Percentiles rank a stretch among this genome's conserved stretches.
Evolutionary conservation across 1,284 basidiomycete species (phyloP).

Genomic region (Hymenochaete sp.): DNA sequence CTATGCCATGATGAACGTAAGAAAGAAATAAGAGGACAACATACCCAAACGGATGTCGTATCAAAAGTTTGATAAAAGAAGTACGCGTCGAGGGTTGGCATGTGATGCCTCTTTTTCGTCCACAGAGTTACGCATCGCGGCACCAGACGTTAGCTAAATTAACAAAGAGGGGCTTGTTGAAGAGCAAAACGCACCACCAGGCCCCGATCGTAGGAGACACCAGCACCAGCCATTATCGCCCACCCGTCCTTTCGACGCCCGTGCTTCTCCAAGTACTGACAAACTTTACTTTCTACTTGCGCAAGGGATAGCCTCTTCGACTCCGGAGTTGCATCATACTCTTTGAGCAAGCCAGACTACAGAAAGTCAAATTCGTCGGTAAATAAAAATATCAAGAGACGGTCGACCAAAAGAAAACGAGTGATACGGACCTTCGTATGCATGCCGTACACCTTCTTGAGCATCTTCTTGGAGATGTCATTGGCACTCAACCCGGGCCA

Average conservation of each 20-base stretch:
- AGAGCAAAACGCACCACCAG: constrained; percentile 10
- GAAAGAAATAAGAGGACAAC: too few relatives aligned
- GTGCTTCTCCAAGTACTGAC: constrained; percentile 8
- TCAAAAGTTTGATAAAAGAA: constrained; percentile 15
- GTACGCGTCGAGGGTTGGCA: constrained; percentile 14
- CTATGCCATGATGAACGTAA: too few relatives aligned
- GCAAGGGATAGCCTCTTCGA: constrained; percentile 6
- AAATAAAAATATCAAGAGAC: background rate
- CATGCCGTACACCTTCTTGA: constrained; percentile 11
- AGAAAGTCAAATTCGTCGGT: background rate
- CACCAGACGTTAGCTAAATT: background rate
- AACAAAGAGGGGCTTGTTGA: background rate
- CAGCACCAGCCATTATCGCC: constrained; percentile 15
- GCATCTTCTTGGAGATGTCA: constrained; percentile 9
- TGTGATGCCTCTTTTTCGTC: constrained; percentile 10
- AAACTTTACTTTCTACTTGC: constrained; percentile 11
- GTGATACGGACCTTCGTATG: constrained; percentile 11
- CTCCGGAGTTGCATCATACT: constrained; percentile 7
- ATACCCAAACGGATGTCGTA: constrained; percentile 15
- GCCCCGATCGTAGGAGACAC: constrained; percentile 15
- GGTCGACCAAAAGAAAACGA: background rate
- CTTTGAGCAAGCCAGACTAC: constrained; percentile 12
- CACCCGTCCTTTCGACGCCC: constrained; percentile 2
- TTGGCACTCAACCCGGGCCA: constrained; percentile 10
- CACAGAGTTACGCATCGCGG: background rate